Evolutionary conservation across 441 rosid species (phyloP), one percentile per base, ranked within the genome.

Genomic region (Dalechampia spathulata): DNA sequence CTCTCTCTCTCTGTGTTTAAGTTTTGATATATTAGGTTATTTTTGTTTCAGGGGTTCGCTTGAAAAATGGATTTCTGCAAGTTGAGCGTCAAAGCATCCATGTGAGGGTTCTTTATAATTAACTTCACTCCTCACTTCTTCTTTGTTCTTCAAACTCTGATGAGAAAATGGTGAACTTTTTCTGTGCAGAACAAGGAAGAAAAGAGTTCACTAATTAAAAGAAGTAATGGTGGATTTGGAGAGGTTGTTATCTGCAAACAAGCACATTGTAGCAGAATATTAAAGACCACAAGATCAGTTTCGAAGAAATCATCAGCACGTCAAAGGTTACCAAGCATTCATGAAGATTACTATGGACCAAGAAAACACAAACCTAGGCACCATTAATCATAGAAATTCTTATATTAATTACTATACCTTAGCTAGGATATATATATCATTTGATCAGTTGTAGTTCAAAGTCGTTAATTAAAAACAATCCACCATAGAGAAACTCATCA

Each of bases 271-370:
- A 40, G 57, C 51, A 77, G 62, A 72, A 75, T 60, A 41, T 37
- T 55, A 74, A 75, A 64, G 76, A 64, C 71, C 55, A 75, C 49
- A 58, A 73, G 51, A 57, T 75, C 60, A 61, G 70, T 62, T 12
- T 52, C 64, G 36, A 65, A 60, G 62, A 74, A 67, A 52, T 37
- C 61, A 50, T 12, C 49, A 14, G 17, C 16, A 4, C 40, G 32
- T 1, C 68, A 70, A 41, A 55, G 60, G 55, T 54, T 77, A 55
- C n/a, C n/a, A n/a, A n/a, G n/a, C n/a, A n/a, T n/a, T n/a, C 94
- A 86, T 19, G 85, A 83, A 76, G 83, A 85, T 68, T 78, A 83
- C 46, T 62, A 57, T 60, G 85, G 85, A 49, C 85, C 89, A 62
- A 77, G 79, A 52, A 58, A 60, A n/a, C 87, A 81, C 70, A 74